A percentile compares a stretch with the other conserved stretches of the same genome.
phyloP scores from a whole-genome alignment of 2,329 filamentous ascomycete species.

The Paecilomyces dactylethromorphus region DNA sequence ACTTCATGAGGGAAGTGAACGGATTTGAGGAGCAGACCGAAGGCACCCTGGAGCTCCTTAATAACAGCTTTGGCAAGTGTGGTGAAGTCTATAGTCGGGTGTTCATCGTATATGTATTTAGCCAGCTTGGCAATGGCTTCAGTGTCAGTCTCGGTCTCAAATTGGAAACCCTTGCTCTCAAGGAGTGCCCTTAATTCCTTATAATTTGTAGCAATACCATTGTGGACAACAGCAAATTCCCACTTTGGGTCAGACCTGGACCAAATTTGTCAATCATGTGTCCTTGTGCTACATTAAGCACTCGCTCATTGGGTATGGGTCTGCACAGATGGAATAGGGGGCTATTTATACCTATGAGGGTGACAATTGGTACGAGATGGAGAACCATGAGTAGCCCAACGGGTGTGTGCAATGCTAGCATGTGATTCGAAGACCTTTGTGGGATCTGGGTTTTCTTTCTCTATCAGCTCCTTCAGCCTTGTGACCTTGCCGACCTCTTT shows the following conservation, averaged over 20 bases:
- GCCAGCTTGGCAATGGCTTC: conserved; percentile 98
- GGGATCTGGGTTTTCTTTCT: conserved; percentile 72
- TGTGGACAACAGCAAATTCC: conserved; percentile 98
- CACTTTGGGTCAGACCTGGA: conserved; percentile 81
- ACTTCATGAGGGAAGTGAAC: conserved; percentile 98
- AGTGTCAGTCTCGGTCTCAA: conserved; percentile 98
- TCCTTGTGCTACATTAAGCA: too few relatives aligned
- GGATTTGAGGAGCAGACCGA: conserved; percentile 95
- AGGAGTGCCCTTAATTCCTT: conserved; percentile 96
- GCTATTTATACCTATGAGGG: conserved; percentile 95
- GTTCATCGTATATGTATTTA: conserved; percentile 95
- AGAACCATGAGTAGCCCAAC: conserved; percentile 96
- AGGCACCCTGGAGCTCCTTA: conserved; percentile 95
- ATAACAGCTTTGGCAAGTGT: conserved; percentile 96
- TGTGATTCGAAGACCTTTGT: conserved; percentile 96
- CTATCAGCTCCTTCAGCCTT: conserved; percentile 90
- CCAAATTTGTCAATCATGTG: too few relatives aligned
- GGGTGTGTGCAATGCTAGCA: conserved; percentile 96
- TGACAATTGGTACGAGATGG: conserved; percentile 96
- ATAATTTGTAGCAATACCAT: conserved; percentile 99
- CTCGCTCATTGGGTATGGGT: too few relatives aligned
- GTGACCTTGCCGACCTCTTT: conserved; percentile 99
- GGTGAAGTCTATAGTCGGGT: conserved; percentile 92
- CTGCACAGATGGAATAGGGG: too few relatives aligned
- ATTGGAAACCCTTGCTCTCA: conserved; percentile 90